phyloP scores from a whole-genome alignment of 192 early-diverging fungal genomes.

The Thamnidium elegans region DNA sequence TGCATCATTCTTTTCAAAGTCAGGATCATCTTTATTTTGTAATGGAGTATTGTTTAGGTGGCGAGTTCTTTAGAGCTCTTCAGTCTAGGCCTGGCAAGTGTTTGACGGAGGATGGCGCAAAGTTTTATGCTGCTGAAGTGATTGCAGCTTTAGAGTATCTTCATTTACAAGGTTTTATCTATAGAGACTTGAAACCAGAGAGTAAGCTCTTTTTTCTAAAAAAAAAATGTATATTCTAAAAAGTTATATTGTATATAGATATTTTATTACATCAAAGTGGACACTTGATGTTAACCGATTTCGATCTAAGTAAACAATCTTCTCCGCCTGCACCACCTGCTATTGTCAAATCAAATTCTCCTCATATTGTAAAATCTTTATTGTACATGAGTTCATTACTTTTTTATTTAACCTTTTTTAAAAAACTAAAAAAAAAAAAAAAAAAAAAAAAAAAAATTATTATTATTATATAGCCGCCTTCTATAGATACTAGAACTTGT shows the following conservation, averaged over 20 bases:
- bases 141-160: constrained; percentile 94
- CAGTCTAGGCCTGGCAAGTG: constrained; percentile 89
- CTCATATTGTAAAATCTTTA: constrained; percentile 45
- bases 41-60: constrained; percentile 86
- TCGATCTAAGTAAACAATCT: constrained; percentile 97
- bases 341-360: constrained; percentile 60
- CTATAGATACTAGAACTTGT: constrained; percentile 87
- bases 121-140: constrained; percentile 98
- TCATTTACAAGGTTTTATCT: constrained; percentile 94
- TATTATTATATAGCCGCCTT: constrained; percentile 44
- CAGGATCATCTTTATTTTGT: constrained; percentile 79
- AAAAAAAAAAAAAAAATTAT: background rate
- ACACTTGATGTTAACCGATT: constrained; percentile 98
- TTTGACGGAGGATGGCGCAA: constrained; percentile 81
- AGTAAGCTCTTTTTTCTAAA: constrained; percentile 45
- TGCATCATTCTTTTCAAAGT: constrained; percentile 86
- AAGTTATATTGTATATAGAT: constrained; percentile 35
- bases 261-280: constrained; percentile 92
- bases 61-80: constrained; percentile 84
- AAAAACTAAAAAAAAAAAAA: background rate
- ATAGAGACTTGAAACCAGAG: constrained; percentile 97
- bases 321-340: constrained; percentile 68
- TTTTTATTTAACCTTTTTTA: background rate
- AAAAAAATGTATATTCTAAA: background rate
- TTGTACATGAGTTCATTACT: background rate